Percentiles rank a stretch among this genome's conserved stretches.
Evolutionary conservation across 345 rosid species (phyloP).

Genomic region (Hirschfeldia incana): DNA sequence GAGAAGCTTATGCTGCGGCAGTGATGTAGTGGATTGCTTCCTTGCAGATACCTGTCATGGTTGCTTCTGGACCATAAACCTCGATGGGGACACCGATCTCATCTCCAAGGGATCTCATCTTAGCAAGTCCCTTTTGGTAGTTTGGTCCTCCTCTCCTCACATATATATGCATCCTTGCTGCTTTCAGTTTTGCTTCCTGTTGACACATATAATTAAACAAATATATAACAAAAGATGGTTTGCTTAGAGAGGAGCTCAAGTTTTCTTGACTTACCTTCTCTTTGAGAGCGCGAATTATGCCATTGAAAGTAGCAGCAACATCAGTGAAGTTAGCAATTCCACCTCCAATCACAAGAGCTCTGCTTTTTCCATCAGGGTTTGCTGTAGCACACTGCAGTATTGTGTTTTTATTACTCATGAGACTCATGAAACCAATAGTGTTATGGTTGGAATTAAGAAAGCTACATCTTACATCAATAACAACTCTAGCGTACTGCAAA

Average conservation of each 20-base stretch:
- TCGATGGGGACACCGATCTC: constrained; percentile 93
- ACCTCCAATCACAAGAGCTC: constrained; percentile 96
- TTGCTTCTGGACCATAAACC: constrained; percentile 87
- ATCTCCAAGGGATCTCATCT: constrained; percentile 81
- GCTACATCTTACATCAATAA: constrained; percentile 59
- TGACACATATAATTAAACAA: neutral
- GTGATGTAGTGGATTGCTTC: constrained; percentile 78
- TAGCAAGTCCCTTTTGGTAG: constrained; percentile 90
- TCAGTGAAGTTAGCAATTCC: constrained; percentile 99
- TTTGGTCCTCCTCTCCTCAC: constrained; percentile 91
- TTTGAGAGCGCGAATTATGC: constrained; percentile 85
- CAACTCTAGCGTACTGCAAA: constrained; percentile 96
- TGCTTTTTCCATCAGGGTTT: constrained; percentile 80
- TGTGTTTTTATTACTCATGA: neutral
- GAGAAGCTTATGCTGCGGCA: constrained; percentile 56
- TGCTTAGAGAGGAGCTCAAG: neutral
- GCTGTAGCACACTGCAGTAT: constrained; percentile 82
- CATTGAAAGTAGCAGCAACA: constrained; percentile 94
- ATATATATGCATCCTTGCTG: constrained; percentile 41
- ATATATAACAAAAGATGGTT: neutral
- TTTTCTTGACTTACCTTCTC: constrained; percentile 76
- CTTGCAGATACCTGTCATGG: constrained; percentile 97
- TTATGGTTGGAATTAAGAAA: neutral
- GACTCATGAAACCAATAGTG: neutral
- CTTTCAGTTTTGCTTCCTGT: constrained; percentile 42